Evolutionary conservation across 768 basidiomycete species (phyloP).

Genomic region (Termitomyces sp.): DNA sequence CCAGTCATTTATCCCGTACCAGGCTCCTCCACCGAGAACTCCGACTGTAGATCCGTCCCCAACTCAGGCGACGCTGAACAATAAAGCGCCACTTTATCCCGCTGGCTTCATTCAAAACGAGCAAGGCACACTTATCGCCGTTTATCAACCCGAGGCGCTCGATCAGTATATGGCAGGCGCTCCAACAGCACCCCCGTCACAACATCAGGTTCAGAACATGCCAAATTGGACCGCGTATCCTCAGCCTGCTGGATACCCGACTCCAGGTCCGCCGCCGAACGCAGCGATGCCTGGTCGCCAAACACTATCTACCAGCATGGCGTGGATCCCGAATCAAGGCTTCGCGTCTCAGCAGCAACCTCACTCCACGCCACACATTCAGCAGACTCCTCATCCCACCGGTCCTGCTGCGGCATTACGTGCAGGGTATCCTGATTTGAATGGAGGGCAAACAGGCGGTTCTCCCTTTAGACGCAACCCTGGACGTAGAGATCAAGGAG

Average conservation of each 20-base stretch:
- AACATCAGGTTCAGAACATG: conserved; percentile 21
- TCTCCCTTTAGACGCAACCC: conserved; percentile 18
- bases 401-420: conserved; percentile 11
- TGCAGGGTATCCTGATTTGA: conserved; percentile 13
- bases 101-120: conserved; percentile 70
- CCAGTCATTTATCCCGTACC: conserved; percentile 47
- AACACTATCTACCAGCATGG: conserved; percentile 13
- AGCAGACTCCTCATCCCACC: conserved; percentile 9
- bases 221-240: conserved; percentile 28
- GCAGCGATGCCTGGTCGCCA: conserved; percentile 16
- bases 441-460: conserved; percentile 9
- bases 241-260: conserved; percentile 19
- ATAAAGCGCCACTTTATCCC: conserved; percentile 54
- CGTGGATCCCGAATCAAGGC: conserved; percentile 20
- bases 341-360: conserved; percentile 12
- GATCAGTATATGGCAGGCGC: conserved; percentile 59
- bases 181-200: conserved; percentile 18
- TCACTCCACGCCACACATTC: conserved; percentile 9
- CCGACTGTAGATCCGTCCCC: conserved; percentile 24
- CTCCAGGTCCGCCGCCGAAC: conserved; percentile 21
- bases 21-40: conserved; percentile 30
- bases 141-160: conserved; percentile 66
- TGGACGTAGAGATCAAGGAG: conserved; percentile 21
- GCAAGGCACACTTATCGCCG: conserved; percentile 64
- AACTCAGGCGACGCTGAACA: conserved; percentile 16